Evolutionary conservation across 2,329 filamentous ascomycete species (phyloP).

Genomic region (Verticillium isaacii): DNA sequence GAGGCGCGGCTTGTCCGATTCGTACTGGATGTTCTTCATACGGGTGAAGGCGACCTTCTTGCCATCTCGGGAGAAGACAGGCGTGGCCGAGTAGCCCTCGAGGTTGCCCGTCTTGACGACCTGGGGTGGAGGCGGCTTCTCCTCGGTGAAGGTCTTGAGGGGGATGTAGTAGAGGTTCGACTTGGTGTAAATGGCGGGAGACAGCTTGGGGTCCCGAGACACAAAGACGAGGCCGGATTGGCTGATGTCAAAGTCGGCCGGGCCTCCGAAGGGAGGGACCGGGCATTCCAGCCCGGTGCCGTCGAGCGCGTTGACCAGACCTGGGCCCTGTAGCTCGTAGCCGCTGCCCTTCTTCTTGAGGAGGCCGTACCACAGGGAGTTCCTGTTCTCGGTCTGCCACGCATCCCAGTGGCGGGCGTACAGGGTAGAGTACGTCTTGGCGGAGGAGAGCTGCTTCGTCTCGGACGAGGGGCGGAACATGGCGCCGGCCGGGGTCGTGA

Average conservation of each 20-base stretch:
- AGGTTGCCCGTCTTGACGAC: slow-evolving; percentile 53
- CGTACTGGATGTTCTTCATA: slow-evolving; percentile 74
- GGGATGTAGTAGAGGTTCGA: slow-evolving; percentile 74
- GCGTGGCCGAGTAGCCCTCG: slow-evolving; percentile 59
- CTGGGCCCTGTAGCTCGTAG: slow-evolving; percentile 37
- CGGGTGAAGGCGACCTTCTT: slow-evolving; percentile 69
- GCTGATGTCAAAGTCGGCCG: slow-evolving; percentile 75
- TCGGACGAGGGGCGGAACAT: slow-evolving; percentile 63
- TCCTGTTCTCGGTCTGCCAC: slow-evolving; percentile 65
- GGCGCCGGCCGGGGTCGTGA: slow-evolving; percentile 63
- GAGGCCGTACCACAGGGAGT: slow-evolving; percentile 68
- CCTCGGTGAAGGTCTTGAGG: slow-evolving; percentile 54
- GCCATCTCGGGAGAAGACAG: slow-evolving; percentile 71
- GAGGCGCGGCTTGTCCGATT: slow-evolving; percentile 71
- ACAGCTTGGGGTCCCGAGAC: slow-evolving; percentile 66
- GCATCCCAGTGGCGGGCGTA: slow-evolving; percentile 82
- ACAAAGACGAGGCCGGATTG: slow-evolving; percentile 64
- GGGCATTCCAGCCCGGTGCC: slow-evolving; percentile 59
- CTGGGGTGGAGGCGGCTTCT: slow-evolving; percentile 43
- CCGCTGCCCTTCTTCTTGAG: slow-evolving; percentile 39
- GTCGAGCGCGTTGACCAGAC: slow-evolving; percentile 60
- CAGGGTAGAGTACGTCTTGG: slow-evolving; percentile 66
- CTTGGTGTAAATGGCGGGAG: slow-evolving; percentile 72
- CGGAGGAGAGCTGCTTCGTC: slow-evolving; percentile 56
- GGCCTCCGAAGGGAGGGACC: slow-evolving; percentile 72